Base-by-base conservation (phyloP, 2,329 filamentous ascomycete genomes). In the Trichoderma simmonsii region DNA sequence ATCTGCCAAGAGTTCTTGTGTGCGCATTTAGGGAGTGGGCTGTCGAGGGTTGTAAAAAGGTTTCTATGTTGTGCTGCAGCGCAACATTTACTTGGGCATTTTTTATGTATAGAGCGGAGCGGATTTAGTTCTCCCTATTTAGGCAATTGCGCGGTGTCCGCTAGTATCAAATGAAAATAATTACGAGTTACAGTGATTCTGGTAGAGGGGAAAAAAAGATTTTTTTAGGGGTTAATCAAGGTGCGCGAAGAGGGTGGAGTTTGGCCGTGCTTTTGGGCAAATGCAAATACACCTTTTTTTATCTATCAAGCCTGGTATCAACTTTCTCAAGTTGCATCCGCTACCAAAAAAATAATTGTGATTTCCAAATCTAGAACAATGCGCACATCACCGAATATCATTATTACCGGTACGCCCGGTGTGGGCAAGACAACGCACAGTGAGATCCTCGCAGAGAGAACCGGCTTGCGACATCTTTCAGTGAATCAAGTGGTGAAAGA, bases 381-480 rank as follows among this genome's bases (percentile, higher is more conserved):
- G 79, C 85, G 89, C 76, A 83, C 80, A 34, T 83, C 83, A 74
- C 96, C 96, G 34, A 99, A 98, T 82, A 94, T 99, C 78, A 92
- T 99, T 76, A 87, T 99, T 75, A 98, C 96, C 54, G 96, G 96
- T 75, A 99, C 96, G 24, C 96, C 96, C 0, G 96, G 96, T 70
- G 94, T 97, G 32, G 96, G 96, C 79, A 99, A 99, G 85, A 97
- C 95, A 21, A 97, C 93, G 8, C 95, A 97, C 81, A 93, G 93
- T 79, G 93, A 97, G 81, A 87, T 90, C 77, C 85, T 99, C 63
- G 93, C 93, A 7, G 86, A 92, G 79, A 89, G 88, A 73, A 92
- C 92, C 9, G 93, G 92, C 1, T 84, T 98, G 75, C 91, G 90
- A 77, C 95, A 98, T 81, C 82, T 99, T 15, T 92, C 92, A 11